These are phyloP conservation scores for Ganoderma leucocontextum DNA, from an alignment of 1,284 basidiomycete species.

Conservation along the genomic window DNA sequence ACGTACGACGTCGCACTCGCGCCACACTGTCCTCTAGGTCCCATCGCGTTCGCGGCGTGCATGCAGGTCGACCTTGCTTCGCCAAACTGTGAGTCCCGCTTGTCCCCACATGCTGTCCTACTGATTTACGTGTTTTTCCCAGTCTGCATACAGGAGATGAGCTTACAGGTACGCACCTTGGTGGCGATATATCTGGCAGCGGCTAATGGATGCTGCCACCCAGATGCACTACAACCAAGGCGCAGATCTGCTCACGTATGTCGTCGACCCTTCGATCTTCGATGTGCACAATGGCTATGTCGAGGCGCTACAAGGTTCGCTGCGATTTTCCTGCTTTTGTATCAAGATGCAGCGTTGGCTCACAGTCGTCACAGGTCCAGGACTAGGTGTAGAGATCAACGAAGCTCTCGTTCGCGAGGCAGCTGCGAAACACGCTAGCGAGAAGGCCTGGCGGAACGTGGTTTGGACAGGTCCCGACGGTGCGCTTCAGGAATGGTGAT, in stretches of 20 bases:
- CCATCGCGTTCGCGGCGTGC: slow-evolving; percentile 78
- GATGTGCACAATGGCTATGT: slow-evolving; percentile 69
- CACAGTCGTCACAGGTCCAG: slow-evolving; percentile 52
- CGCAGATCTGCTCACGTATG: slow-evolving; percentile 75
- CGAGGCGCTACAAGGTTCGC: slow-evolving; percentile 56
- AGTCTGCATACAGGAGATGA: slow-evolving; percentile 77
- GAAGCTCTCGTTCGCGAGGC: slow-evolving; percentile 68
- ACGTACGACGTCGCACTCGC: slow-evolving; percentile 71
- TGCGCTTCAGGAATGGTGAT: slow-evolving; percentile 61
- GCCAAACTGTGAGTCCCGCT: slow-evolving; percentile 57
- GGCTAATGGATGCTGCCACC: not conserved
- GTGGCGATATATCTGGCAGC: not conserved
- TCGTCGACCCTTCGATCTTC: slow-evolving; percentile 66
- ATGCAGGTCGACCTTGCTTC: slow-evolving; percentile 63
- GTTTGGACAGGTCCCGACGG: slow-evolving; percentile 67
- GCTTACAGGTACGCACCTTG: slow-evolving; percentile 56
- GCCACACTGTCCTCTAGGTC: slow-evolving; percentile 72
- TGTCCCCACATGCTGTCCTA: not conserved
- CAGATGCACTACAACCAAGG: slow-evolving; percentile 81
- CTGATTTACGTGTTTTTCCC: not conserved
- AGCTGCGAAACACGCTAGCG: slow-evolving; percentile 45
- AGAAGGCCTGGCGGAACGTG: slow-evolving; percentile 66
- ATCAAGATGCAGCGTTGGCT: not conserved
- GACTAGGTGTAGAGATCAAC: slow-evolving; percentile 76
- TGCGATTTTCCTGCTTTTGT: not conserved